Evolutionary conservation across 2,329 filamentous ascomycete genomes (phyloP), one percentile per base, ranked within the genome.

Genomic region (Ophiostoma piceae): DNA sequence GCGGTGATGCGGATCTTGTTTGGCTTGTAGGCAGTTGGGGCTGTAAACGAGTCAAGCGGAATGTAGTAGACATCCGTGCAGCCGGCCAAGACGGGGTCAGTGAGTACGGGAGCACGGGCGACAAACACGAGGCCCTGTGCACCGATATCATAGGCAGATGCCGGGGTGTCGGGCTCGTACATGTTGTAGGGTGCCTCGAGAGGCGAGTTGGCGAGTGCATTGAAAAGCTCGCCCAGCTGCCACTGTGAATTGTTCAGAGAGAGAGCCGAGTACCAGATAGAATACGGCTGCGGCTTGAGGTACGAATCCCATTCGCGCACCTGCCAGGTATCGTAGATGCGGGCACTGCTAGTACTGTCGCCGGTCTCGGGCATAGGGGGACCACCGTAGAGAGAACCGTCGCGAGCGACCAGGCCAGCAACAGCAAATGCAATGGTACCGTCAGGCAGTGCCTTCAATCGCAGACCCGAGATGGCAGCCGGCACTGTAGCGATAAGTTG

Each of bases 371-470:
- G 76, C 76, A 71, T 80, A 79, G 57, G 29, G 2, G 57, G 57
- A 8, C 57, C 57, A 29, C 57, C 57, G 71, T 75, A 78, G 26
- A 81, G 72, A 12, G 70, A 51, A 3, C 78, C 77, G 19, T 79
- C 75, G 4, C 71, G 62, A 9, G 74, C 77, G 11, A 78, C 77
- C 5, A 78, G 73, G 0, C 79, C 80, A 1, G 77, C 73, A 8
- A 80, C 76, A 3, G 78, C 77, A 19, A 82, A 77, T 0, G 77
- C 79, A 16, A 82, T 67, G 1, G 74, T 75, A 3, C 77, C 79
- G 47, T 80, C 76, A 0, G 72, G 71, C 19, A 82, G 75, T 2
- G 71, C 70, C 71, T 77, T 77, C 2, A 81, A 73, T 70, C 79
- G 79, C 51, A 82, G 73, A 2, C 74, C 71, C 6, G 69, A 69